phyloP scores from a whole-genome alignment of 768 basidiomycete species.

The Pleurotus djamor region DNA sequence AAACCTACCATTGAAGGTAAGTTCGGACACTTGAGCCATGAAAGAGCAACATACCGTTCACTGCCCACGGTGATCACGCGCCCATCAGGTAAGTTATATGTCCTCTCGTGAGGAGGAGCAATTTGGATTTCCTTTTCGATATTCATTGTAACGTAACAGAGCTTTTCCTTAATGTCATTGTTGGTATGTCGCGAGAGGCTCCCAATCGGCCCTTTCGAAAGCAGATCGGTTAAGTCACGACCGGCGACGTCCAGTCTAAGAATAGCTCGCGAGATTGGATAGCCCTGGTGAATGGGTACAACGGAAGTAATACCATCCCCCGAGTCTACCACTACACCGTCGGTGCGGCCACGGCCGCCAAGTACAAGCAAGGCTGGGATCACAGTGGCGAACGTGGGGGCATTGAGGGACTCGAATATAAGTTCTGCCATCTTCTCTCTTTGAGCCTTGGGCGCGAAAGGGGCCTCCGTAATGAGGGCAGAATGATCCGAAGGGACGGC shows the following conservation, averaged over 20 bases:
- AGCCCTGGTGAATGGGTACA: slow-evolving; percentile 95
- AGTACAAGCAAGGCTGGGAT: slow-evolving; percentile 84
- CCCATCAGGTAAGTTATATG: slow-evolving; percentile 70
- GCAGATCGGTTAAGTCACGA: slow-evolving; percentile 82
- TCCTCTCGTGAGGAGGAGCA: slow-evolving; percentile 72
- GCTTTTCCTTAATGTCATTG: slow-evolving; percentile 76
- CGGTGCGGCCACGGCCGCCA: slow-evolving; percentile 93
- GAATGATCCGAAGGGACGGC: slow-evolving; percentile 73
- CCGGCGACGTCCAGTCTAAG: slow-evolving; percentile 90
- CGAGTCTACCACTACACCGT: slow-evolving; percentile 91
- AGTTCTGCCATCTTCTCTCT: slow-evolving; percentile 71
- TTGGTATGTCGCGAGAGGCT: slow-evolving; percentile 72
- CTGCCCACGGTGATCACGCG: slow-evolving; percentile 75
- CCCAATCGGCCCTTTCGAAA: slow-evolving; percentile 61
- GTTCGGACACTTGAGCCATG: slow-evolving; percentile 42
- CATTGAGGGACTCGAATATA: slow-evolving; percentile 77
- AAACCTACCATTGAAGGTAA: slow-evolving; percentile 59
- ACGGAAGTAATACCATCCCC: slow-evolving; percentile 96
- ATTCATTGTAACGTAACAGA: slow-evolving; percentile 76
- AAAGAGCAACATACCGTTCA: slow-evolving; percentile 43
- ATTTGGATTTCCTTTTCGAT: slow-evolving; percentile 77
- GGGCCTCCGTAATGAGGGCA: slow-evolving; percentile 65
- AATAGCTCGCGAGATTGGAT: slow-evolving; percentile 89
- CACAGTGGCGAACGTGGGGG: slow-evolving; percentile 65
- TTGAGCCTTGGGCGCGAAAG: slow-evolving; percentile 71